Evolutionary conservation across 1,139 yeast species (phyloP).

Genomic region (Candida sp.): DNA sequence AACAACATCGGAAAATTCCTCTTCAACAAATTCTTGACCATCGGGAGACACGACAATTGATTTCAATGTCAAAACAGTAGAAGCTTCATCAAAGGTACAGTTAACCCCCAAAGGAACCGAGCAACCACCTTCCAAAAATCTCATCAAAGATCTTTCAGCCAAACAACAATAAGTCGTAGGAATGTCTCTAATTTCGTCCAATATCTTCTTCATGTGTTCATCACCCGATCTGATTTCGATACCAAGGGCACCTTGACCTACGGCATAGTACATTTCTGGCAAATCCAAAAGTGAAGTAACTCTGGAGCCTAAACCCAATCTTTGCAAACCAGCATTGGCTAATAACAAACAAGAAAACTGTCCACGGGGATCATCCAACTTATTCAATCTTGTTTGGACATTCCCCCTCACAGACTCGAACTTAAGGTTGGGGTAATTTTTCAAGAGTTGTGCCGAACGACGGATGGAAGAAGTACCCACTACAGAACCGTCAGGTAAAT

Average conservation of each 20-base stretch:
- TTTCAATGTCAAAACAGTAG: slow-evolving; percentile 47
- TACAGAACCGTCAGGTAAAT: slow-evolving; percentile 79
- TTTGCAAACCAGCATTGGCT: slow-evolving; percentile 88
- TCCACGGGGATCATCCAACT: slow-evolving; percentile 58
- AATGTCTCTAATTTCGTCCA: slow-evolving; percentile 62
- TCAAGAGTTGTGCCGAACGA: slow-evolving; percentile 67
- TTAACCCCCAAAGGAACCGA: slow-evolving; percentile 95
- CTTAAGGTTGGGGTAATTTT: slow-evolving; percentile 37
- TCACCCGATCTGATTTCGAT: slow-evolving; percentile 81
- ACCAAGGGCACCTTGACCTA: slow-evolving; percentile 98
- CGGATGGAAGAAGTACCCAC: slow-evolving; percentile 96
- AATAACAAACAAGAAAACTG: slow-evolving; percentile 69
- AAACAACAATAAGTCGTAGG: slow-evolving; percentile 73
- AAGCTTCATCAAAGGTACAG: slow-evolving; percentile 46
- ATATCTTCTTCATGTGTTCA: slow-evolving; percentile 49
- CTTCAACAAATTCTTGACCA: slow-evolving; percentile 68
- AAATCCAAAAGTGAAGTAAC: slow-evolving; percentile 67
- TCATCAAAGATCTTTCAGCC: slow-evolving; percentile 89
- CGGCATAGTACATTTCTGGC: slow-evolving; percentile 94
- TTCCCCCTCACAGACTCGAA: slow-evolving; percentile 87
- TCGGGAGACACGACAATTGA: slow-evolving; percentile 86
- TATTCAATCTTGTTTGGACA: slow-evolving; percentile 73
- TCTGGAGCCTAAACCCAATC: slow-evolving; percentile 69
- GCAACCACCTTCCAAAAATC: slow-evolving; percentile 94
- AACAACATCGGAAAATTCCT: slow-evolving; percentile 31